Percentiles rank a stretch among this genome's conserved stretches.
Conservation (phyloP, 192 early-diverging fungal species). For the Coemansia sp. region DNA sequence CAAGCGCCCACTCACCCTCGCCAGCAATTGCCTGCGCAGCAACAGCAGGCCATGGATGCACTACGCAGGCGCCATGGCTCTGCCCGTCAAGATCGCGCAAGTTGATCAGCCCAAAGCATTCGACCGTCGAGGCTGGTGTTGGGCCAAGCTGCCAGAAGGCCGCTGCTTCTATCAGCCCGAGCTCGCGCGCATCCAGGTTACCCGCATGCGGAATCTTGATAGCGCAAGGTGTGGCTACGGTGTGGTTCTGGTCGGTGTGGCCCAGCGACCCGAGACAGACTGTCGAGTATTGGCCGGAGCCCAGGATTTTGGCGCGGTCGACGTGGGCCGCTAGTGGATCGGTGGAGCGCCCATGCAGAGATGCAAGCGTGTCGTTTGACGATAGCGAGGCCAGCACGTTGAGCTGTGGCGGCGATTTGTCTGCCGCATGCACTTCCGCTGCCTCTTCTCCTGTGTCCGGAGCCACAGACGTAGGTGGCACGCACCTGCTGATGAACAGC, state of each 20-base stretch:
- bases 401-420: neutral
- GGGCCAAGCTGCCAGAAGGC: slow-evolving; percentile 44
- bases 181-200: slow-evolving; percentile 52
- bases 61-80: slow-evolving; percentile 12
- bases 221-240: slow-evolving; percentile 16
- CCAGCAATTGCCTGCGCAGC: slow-evolving; percentile 28
- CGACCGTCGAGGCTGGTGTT: slow-evolving; percentile 25
- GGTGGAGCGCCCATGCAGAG: slow-evolving; percentile 8
- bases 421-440: neutral
- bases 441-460: neutral
- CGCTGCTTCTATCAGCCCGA: slow-evolving; percentile 51
- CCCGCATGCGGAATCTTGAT: slow-evolving; percentile 48
- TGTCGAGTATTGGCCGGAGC: slow-evolving; percentile 51
- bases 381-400: slow-evolving; percentile 15
- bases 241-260: neutral
- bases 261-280: slow-evolving; percentile 39
- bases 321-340: slow-evolving; percentile 18
- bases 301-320: slow-evolving; percentile 40
- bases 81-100: slow-evolving; percentile 15
- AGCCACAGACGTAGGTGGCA: slow-evolving; percentile 30
- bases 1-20: slow-evolving; percentile 50
- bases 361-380: slow-evolving; percentile 26
- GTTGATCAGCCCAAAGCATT: slow-evolving; percentile 48
- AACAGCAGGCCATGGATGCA: slow-evolving; percentile 33
- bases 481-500: slow-evolving; percentile 43